Base-by-base conservation (phyloP, 805 yeast species). In the Soucietia sequanensis region DNA sequence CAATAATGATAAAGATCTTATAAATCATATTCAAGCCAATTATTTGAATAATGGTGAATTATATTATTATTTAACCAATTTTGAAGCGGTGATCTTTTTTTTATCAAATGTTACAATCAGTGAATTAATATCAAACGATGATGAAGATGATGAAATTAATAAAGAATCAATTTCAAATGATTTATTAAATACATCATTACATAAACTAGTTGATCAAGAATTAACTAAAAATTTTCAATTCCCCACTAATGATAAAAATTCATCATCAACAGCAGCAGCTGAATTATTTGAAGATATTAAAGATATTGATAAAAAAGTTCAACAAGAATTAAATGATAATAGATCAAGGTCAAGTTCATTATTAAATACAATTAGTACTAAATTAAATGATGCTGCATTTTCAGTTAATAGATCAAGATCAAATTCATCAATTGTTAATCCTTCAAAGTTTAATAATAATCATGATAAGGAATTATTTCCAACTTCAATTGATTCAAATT, bases 301-400 rank as follows among this genome's bases (percentile, higher is more conserved):
- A 20, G 32, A 31, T 40, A 35, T 8, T 26, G 29, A 10, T 26
- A 34, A 23, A 35, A 37, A 17, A 30, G 25, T 29, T 24, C 6
- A 33, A 33, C 22, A 37, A 32, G 30, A 30, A 24, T 29, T 38
- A 7, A 13, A 28, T 31, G 24, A 27, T 9, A 40, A 37, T 15
- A 36, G 72, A 19, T 62, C 70, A 7, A 54, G 72, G 23, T 65
- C 72, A 10, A 51, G 64, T 9, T 67, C 72, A 1, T 39, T 68
- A 6, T 47, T 68, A 38, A 65, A 65, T 40, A 56, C 68, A 6
- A 52, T 68, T 5, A 53, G 58, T 21, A 53, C 41, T 38, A 51
- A 46, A 39, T 33, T 62, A 8, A 55, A 51, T 33, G 71, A 65
- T 21, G 61, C 61, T 4, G 43, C 65, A 5, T 40, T 30, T 9